A percentile compares a stretch with the other conserved stretches of the same genome.
These are phyloP conservation scores for Lasiodiplodia gonubiensis DNA, from an alignment of 2,329 filamentous ascomycete genomes.

Conservation along the genomic window DNA sequence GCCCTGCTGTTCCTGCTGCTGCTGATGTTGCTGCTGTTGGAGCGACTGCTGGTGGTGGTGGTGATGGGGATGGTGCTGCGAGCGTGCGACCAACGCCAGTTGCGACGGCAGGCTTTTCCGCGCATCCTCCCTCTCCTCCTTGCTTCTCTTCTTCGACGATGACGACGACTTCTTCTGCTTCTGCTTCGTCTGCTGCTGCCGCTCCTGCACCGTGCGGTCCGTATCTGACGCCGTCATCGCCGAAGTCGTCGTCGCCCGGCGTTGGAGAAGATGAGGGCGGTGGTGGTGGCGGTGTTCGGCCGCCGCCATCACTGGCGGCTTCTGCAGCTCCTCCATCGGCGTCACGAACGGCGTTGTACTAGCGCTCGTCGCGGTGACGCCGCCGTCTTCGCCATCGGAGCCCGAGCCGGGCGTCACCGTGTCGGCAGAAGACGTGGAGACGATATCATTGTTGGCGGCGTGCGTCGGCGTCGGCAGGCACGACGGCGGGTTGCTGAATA, in stretches of 20 bases:
- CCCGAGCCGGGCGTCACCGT: background rate
- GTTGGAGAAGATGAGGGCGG: background rate
- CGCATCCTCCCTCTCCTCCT: background rate
- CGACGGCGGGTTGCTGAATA: conserved; percentile 29
- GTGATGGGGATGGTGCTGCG: background rate
- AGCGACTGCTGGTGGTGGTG: background rate
- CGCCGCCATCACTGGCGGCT: background rate
- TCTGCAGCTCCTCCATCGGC: background rate
- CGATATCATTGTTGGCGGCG: background rate
- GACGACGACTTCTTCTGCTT: background rate
- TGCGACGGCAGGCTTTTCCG: background rate
- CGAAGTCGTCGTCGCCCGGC: background rate
- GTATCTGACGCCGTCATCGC: background rate
- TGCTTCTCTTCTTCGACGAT: background rate
- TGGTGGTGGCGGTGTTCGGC: background rate
- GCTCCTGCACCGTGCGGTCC: background rate
- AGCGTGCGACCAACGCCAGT: background rate
- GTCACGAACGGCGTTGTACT: background rate
- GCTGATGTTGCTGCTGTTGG: background rate
- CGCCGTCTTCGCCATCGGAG: background rate
- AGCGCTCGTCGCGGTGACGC: background rate
- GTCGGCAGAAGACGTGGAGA: background rate
- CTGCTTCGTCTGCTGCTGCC: background rate
- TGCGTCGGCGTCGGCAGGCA: conserved; percentile 2
- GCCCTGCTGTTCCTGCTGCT: too few species aligned